Evolutionary conservation across 345 rosid species (phyloP).

Genomic region (Eucalyptus marginata): DNA sequence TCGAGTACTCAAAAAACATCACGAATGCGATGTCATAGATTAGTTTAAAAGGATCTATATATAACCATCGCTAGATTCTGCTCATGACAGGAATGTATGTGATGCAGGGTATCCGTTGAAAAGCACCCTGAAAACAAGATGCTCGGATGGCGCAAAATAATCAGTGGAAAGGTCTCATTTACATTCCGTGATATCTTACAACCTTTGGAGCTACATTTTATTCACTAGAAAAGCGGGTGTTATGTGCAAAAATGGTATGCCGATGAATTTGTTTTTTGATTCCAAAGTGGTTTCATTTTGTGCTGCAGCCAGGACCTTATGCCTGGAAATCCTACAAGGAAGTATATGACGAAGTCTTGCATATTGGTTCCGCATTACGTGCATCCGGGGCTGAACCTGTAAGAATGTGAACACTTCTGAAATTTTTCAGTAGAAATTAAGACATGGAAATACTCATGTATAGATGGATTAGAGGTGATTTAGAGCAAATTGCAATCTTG

Average conservation of each 20-base stretch:
- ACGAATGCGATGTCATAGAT: neutral
- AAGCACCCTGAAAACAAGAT: conserved; percentile 54
- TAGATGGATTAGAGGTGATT: neutral
- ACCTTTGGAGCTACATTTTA: neutral
- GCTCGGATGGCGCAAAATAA: conserved; percentile 85
- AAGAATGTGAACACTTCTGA: neutral
- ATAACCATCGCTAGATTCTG: neutral
- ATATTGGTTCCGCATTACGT: conserved; percentile 72
- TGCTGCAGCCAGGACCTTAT: conserved; percentile 66
- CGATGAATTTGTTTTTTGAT: neutral
- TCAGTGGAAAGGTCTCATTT: conserved; percentile 49
- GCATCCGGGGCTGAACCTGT: conserved; percentile 83
- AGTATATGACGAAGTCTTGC: conserved; percentile 67
- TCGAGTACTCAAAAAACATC: neutral
- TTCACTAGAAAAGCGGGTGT: neutral
- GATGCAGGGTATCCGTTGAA: conserved; percentile 46
- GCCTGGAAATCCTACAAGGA: conserved; percentile 84
- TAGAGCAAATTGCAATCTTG: neutral
- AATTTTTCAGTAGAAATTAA: neutral
- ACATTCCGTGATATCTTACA: neutral
- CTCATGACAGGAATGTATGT: neutral
- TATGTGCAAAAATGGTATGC: neutral
- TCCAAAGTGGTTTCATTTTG: neutral
- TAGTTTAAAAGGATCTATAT: neutral
- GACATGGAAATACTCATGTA: neutral